phyloP scores from a whole-genome alignment of 441 rosid genomes.

The Bruguiera hainesii region DNA sequence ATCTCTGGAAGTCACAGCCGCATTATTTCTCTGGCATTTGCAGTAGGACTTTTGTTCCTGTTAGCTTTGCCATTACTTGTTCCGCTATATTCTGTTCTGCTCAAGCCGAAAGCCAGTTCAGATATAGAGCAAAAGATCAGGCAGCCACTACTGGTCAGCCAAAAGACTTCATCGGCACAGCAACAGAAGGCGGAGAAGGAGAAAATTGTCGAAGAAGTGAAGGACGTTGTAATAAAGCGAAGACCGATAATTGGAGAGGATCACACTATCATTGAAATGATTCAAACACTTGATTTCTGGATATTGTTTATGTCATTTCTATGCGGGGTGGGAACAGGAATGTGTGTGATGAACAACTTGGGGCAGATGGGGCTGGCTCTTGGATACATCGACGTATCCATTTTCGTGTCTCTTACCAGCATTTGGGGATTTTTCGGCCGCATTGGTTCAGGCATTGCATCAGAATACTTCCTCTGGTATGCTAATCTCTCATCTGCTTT shows the following conservation, averaged over 20 bases:
- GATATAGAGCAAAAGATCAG: constrained; percentile 36
- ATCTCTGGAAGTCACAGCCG: constrained; percentile 33
- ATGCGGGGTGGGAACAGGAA: constrained; percentile 81
- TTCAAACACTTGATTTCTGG: constrained; percentile 70
- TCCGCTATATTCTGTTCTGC: constrained; percentile 36
- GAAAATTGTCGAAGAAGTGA: background rate
- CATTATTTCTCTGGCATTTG: constrained; percentile 36
- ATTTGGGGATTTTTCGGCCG: constrained; percentile 85
- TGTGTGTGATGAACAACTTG: constrained; percentile 82
- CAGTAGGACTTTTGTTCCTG: constrained; percentile 35
- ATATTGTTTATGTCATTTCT: constrained; percentile 60
- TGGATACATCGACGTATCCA: constrained; percentile 64
- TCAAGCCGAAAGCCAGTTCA: constrained; percentile 22
- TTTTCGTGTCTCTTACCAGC: constrained; percentile 66
- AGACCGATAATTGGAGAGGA: constrained; percentile 64
- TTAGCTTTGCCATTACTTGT: constrained; percentile 49
- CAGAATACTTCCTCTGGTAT: constrained; percentile 62
- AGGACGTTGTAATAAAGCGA: constrained; percentile 19
- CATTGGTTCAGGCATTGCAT: constrained; percentile 59
- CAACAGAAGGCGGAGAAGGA: background rate
- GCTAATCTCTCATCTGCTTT: constrained; percentile 8
- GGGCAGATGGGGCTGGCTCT: constrained; percentile 77
- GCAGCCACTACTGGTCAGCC: constrained; percentile 16
- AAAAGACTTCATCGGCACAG: constrained; percentile 6
- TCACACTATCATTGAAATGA: constrained; percentile 58